Base-by-base conservation (phyloP, 352 stramenopile species). In the Pythium inflatum region DNA sequence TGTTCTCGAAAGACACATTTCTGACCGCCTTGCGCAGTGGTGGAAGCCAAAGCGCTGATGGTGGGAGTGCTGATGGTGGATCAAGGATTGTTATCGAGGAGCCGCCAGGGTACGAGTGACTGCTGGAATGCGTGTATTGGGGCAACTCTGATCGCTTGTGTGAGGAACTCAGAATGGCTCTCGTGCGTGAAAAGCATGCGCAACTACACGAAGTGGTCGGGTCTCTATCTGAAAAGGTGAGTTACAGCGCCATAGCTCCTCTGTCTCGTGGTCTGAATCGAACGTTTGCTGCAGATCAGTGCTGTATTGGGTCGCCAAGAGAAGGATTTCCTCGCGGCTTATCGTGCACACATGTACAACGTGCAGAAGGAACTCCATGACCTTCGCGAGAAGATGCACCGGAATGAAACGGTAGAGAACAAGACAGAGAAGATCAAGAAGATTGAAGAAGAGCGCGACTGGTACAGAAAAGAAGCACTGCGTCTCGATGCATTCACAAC, bases 281-380 rank as follows among this genome's bases (percentile, higher is more conserved):
- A 43, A 25, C 20, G n/a, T 16, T 53, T 16, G 25, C 20, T 18
- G 49, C 38, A 86, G 81, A 95, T 98, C 53, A 96, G 87, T 22
- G 84, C 85, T 11, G 91, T 98, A 33, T 76, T 98, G 3, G 88
- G 88, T 12, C 82, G 94, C 49, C 93, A 98, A 61, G 93, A 98
- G 69, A 91, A 92, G 24, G 93, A 98, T 57, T 98, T 98, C 55
- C 70, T 98, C 12, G 89, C 90, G 18, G 93, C 93, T 2, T 98
- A 98, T 58, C 86, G 93, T n/a, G 90, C 92, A 12, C 93, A 98
- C 72, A 98, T 98, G 93, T 98, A 97, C 78, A 98, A 92, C 36
- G 93, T 98, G 11, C 93, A 98, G 71, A 97, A 97, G 70, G 93
- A 98, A 68, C 82, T 98, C 12, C 89, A 97, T 33, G 90, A 97